Conservation (phyloP, 1,284 basidiomycete genomes). For the Singerocomus inundabilis region DNA sequence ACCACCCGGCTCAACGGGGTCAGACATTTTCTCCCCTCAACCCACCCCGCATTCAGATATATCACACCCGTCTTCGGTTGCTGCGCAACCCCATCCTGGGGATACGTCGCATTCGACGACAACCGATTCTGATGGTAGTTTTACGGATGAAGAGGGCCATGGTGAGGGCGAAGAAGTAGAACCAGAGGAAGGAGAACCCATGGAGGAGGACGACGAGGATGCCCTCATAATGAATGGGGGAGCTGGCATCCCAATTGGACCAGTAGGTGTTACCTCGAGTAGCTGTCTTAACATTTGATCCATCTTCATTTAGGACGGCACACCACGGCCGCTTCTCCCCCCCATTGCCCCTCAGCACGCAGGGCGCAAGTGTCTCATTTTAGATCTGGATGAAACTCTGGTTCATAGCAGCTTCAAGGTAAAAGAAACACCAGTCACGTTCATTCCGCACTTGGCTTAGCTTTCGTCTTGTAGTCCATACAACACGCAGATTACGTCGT, state of each 20-base stretch:
- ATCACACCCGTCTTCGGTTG: slow-evolving; percentile 19
- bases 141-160: slow-evolving; percentile 49
- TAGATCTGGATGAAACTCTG: slow-evolving; percentile 95
- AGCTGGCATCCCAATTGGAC: slow-evolving; percentile 77
- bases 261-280: slow-evolving; percentile 46
- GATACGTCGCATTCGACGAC: slow-evolving; percentile 34
- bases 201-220: slow-evolving; percentile 74
- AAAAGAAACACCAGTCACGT: slow-evolving; percentile 16
- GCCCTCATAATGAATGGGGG: slow-evolving; percentile 77
- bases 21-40: slow-evolving; percentile 35
- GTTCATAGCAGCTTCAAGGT: slow-evolving; percentile 95
- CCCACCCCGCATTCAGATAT: slow-evolving; percentile 26
- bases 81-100: slow-evolving; percentile 28
- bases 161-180: slow-evolving; percentile 38
- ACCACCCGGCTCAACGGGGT: slow-evolving; percentile 52
- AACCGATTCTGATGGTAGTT: slow-evolving; percentile 42
- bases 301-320: slow-evolving; percentile 62
- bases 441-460: slow-evolving; percentile 12
- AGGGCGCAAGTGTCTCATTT: slow-evolving; percentile 89
- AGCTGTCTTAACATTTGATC: slow-evolving; percentile 1
- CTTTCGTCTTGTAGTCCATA: slow-evolving; percentile 64
- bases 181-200: slow-evolving; percentile 50
- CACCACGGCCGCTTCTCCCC: slow-evolving; percentile 81
- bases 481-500: slow-evolving; percentile 97
- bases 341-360: slow-evolving; percentile 70